Evolutionary conservation across 148 eudicot genomes (phyloP).

Genomic region (Linanthus parryae): DNA sequence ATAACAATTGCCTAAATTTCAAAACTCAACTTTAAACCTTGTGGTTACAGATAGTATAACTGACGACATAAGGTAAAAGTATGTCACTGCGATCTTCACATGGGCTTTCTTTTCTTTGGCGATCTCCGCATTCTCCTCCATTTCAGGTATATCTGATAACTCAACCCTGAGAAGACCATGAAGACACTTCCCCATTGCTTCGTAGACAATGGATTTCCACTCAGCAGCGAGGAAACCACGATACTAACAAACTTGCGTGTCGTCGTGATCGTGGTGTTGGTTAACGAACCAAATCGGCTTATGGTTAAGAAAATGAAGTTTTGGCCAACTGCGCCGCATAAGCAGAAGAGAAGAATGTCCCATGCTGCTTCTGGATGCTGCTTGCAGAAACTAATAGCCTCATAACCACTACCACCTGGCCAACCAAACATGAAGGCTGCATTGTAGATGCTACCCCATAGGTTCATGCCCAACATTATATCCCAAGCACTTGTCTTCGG

Average conservation of each 20-base stretch:
- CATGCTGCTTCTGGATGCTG: slow-evolving; percentile 94
- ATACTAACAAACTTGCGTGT: slow-evolving; percentile 97
- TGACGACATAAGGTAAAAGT: too few relatives aligned
- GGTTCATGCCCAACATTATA: slow-evolving; percentile 95
- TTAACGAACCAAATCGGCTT: slow-evolving; percentile 87
- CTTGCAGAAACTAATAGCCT: slow-evolving; percentile 79
- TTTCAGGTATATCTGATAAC: slow-evolving; percentile 93
- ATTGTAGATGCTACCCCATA: slow-evolving; percentile 96
- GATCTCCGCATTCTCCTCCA: slow-evolving; percentile 72
- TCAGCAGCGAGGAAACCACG: slow-evolving; percentile 60
- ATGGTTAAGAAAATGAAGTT: slow-evolving; percentile 91
- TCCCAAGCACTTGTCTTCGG: slow-evolving; percentile 97
- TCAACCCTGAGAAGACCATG: slow-evolving; percentile 90
- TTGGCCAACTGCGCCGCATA: slow-evolving; percentile 97
- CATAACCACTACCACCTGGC: slow-evolving; percentile 88
- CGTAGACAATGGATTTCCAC: slow-evolving; percentile 81
- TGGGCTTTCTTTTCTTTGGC: slow-evolving; percentile 69
- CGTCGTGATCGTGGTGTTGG: slow-evolving; percentile 98
- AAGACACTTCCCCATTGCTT: slow-evolving; percentile 88
- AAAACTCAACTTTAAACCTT: too few relatives aligned
- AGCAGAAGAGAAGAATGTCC: slow-evolving; percentile 82
- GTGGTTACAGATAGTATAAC: too few relatives aligned
- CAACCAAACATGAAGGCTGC: slow-evolving; percentile 85
- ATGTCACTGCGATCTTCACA: too few relatives aligned
- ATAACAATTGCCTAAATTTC: too few relatives aligned